A percentile compares a stretch with the other conserved stretches of the same genome.
phyloP scores from a whole-genome alignment of 768 basidiomycete genomes.

The Auricularia heimuer region DNA sequence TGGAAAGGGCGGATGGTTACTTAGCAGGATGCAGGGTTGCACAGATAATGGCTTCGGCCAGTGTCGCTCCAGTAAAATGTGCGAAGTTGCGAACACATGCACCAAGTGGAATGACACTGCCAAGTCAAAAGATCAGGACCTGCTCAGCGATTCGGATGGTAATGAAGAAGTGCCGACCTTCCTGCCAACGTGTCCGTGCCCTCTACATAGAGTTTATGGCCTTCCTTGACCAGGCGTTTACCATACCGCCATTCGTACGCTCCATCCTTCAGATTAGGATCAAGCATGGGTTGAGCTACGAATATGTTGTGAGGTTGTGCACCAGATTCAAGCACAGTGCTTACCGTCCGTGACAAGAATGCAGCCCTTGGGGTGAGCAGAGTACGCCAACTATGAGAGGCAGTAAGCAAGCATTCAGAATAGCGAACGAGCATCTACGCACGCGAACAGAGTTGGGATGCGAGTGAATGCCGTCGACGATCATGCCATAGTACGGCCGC shows the following conservation, averaged over 20 bases:
- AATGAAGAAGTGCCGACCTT: constrained; percentile 37
- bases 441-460: constrained; percentile 87
- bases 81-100: constrained; percentile 81
- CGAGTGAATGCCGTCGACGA: constrained; percentile 85
- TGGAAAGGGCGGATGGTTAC: constrained; percentile 25
- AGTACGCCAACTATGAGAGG: constrained; percentile 60
- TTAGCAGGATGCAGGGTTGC: constrained; percentile 80
- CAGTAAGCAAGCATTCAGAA: neutral
- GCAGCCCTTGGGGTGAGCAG: constrained; percentile 73
- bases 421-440: constrained; percentile 18
- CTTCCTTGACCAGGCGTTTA: constrained; percentile 69
- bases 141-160: no score
- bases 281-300: constrained; percentile 58
- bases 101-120: constrained; percentile 70
- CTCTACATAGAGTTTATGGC: constrained; percentile 69
- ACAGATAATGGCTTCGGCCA: constrained; percentile 77
- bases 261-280: constrained; percentile 76
- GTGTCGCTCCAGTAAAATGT: constrained; percentile 70
- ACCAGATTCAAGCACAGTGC: constrained; percentile 34
- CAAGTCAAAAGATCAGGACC: constrained; percentile 3
- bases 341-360: constrained; percentile 69
- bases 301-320: no score
- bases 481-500: constrained; percentile 79
- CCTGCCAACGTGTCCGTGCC: constrained; percentile 85
- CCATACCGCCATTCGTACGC: constrained; percentile 84